Base-by-base conservation (phyloP, 768 basidiomycete species). In the Nidularia sp. region DNA sequence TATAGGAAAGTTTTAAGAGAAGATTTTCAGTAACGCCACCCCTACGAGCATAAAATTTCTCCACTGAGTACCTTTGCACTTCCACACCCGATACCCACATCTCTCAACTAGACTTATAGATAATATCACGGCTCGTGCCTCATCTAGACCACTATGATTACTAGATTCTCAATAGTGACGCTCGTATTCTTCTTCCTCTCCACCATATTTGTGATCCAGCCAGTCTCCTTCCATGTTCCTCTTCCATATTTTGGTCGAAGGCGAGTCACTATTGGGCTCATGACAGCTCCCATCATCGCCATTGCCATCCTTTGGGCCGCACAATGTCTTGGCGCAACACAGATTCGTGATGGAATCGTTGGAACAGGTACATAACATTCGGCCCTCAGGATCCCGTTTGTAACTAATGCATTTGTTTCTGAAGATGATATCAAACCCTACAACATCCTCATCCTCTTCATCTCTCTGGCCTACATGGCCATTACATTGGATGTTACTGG, bases 401-500 rank as follows among this genome's bases (percentile, higher is more conserved):
- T 34, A 13, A 29, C 10, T 22, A 45, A 33, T 50, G 9, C 22
- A 34, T 13, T 31, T 48, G 18, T 12, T 39, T 60, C 57, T 4
- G 64, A 62, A 60, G 85, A 86, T 53, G 87, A 87, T 3, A 80
- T 98, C 25, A 82, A 88, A 57, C 95, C 95, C 0, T 90, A 94
- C 62, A 91, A 97, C 64, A 94, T 98, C 57, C 81, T 98, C 66
- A 90, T 92, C 25, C 72, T 98, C 1, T 98, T 98, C 70, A 84
- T 93, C 59, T 91, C 89, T 2, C 75, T 97, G 47, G 93, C 94
- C 0, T 98, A 98, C 69, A 87, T 97, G 76, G 85, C 93, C 4
- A 87, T 97, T 34, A 91, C 94, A 0, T 77, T 98, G 41, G 96
- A 98, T 61, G 79, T 86, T 6, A 93, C 93, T 0, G 96, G 96